Evolutionary conservation across 345 rosid genomes (phyloP), one percentile per base, ranked within the genome.

Genomic region (Odontarrhena argentea): DNA sequence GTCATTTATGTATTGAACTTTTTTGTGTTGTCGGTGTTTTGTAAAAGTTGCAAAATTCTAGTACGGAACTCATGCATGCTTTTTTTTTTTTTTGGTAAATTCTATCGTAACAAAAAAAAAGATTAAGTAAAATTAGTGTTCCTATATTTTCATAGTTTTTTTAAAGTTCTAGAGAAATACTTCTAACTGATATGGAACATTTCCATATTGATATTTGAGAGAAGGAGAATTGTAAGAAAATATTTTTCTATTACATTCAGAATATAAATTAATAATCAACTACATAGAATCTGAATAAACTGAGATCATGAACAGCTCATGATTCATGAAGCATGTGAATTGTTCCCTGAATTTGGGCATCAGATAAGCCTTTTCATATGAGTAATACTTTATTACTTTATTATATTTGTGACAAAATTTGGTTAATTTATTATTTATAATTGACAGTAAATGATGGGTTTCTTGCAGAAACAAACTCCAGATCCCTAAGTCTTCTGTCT

Each of bases 401-500:
- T 50, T 32, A 28, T 63, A 30, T 35, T 10, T 10, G 37, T 3
- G 13, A 45, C 13, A 52, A 45, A 10, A 2, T 34, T 32, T 45
- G 2, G 30, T 55, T 55, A 32, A 12, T 49, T 37, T 22, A 45
- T 10, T 13, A 3, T 13, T 5, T 7, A 18, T 6, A 4, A 10
- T 18, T 41, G 63, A 60, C 77, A 73, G 67, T 66, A 38, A 66
- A 65, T 66, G 67, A 60, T 51, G 42, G 25, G 67, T 73, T 73
- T 66, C 77, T 66, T 73, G 56, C 52, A 66, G 38, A 53, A 52
- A 67, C 66, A 67, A 66, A 59, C 24, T 66, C 61, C 72, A 59
- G 67, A 53, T 66, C 68, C 77, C 77, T 52, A 73, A 50, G 48
- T 59, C 71, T 59, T 59, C 42, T 66, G 77, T 73, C 77, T 65